phyloP scores from a whole-genome alignment of 805 yeast genomes.

The Wickerhamiella sergipiensis region DNA sequence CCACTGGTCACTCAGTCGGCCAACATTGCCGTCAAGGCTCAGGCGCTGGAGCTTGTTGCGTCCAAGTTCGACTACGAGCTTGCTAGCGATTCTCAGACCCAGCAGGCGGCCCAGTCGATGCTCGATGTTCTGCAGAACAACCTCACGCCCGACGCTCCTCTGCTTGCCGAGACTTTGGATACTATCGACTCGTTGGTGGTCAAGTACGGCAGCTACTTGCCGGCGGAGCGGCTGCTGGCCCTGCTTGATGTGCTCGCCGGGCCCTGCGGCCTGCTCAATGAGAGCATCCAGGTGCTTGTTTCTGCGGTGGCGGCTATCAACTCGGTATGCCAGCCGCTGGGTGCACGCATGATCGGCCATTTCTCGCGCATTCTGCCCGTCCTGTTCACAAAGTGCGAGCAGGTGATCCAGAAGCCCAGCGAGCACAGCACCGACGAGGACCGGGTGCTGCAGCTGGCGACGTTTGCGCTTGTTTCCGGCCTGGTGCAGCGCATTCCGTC shows the following conservation, averaged over 20 bases:
- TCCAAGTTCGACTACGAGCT: slow-evolving; percentile 60
- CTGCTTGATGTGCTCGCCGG: slow-evolving; percentile 40
- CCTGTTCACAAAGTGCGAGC: slow-evolving; percentile 44
- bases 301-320: slow-evolving; percentile 64
- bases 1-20: slow-evolving; percentile 26
- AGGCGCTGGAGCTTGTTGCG: slow-evolving; percentile 48
- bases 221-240: slow-evolving; percentile 29
- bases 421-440: slow-evolving; percentile 14
- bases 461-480: slow-evolving; percentile 57
- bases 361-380: slow-evolving; percentile 79
- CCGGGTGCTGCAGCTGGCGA: slow-evolving; percentile 50
- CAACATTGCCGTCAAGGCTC: slow-evolving; percentile 40
- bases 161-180: slow-evolving; percentile 11
- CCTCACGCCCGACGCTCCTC: slow-evolving; percentile 17
- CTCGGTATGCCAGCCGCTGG: slow-evolving; percentile 56
- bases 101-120: slow-evolving; percentile 38
- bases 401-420: slow-evolving; percentile 21
- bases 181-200: slow-evolving; percentile 39
- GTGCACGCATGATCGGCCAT: slow-evolving; percentile 73
- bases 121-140: slow-evolving; percentile 38
- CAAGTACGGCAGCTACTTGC: slow-evolving; percentile 43
- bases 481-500: slow-evolving; percentile 74
- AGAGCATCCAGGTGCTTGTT: slow-evolving; percentile 48
- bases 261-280: slow-evolving; percentile 39
- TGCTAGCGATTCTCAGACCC: slow-evolving; percentile 34